Conservation (phyloP, 371 early-diverging fungal genomes). For the Rhizopus sp. region DNA sequence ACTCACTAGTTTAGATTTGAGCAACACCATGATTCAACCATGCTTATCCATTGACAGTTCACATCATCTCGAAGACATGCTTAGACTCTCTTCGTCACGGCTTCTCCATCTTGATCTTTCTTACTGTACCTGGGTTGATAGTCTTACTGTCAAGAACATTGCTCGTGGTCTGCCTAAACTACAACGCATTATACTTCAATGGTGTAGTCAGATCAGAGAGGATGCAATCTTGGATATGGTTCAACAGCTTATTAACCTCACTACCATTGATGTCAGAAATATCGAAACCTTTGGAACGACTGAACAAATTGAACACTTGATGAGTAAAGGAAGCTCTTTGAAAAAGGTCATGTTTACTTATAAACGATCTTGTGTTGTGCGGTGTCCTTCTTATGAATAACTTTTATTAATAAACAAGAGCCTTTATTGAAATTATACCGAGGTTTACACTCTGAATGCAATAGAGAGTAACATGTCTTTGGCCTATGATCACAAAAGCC, state of each 20-base stretch:
- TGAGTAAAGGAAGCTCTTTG: constrained; percentile 8
- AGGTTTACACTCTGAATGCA: too few species aligned
- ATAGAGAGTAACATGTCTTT: too few species aligned
- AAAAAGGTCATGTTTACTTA: constrained; percentile 19
- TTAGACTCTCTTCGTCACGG: constrained; percentile 1
- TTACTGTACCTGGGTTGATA: constrained; percentile 39
- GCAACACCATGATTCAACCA: constrained; percentile 41
- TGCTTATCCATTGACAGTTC: constrained; percentile 31
- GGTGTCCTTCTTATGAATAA: not conserved
- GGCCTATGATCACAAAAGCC: too few species aligned
- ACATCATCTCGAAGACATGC: constrained; percentile 27
- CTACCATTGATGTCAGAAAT: constrained; percentile 25
- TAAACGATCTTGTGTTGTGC: constrained; percentile 4
- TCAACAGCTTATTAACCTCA: constrained; percentile 6
- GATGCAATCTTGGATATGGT: constrained; percentile 15
- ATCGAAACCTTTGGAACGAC: constrained; percentile 12
- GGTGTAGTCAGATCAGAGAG: constrained; percentile 31
- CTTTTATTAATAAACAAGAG: too few species aligned
- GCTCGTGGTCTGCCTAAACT: constrained; percentile 25
- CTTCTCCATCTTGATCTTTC: constrained; percentile 26
- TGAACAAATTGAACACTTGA: constrained; percentile 8
- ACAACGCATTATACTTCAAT: constrained; percentile 22
- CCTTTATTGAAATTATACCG: too few species aligned
- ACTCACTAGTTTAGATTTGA: constrained; percentile 24
- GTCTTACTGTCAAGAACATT: constrained; percentile 27